Conservation (phyloP, 345 rosid species). For the Linum tenue region DNA sequence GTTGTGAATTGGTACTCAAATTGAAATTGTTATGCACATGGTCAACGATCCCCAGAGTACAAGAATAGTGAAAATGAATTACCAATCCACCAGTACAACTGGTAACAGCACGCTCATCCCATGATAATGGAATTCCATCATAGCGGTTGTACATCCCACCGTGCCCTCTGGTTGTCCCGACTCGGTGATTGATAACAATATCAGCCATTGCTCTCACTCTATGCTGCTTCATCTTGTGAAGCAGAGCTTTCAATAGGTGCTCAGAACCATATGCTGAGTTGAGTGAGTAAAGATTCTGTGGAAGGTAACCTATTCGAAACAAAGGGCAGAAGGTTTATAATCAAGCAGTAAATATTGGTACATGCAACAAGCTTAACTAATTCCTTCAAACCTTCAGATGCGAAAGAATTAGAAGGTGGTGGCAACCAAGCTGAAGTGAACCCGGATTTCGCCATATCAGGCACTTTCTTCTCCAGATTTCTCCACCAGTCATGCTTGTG, state of each 20-base stretch:
- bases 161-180: conserved; percentile 75
- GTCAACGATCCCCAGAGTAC: not conserved
- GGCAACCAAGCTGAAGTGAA: conserved; percentile 87
- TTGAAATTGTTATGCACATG: not conserved
- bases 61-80: conserved; percentile 1
- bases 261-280: conserved; percentile 83
- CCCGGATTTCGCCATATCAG: conserved; percentile 76
- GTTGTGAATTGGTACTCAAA: not conserved
- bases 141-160: conserved; percentile 81
- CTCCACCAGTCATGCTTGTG: conserved; percentile 85
- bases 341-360: conserved; percentile 1
- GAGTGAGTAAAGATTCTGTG: conserved; percentile 70
- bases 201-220: conserved; percentile 92
- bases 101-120: conserved; percentile 86
- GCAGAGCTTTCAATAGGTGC: conserved; percentile 49
- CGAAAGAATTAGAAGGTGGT: conserved; percentile 59
- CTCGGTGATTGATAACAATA: conserved; percentile 85
- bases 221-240: conserved; percentile 61
- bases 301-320: conserved; percentile 62
- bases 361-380: conserved; percentile 1
- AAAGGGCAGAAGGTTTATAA: not conserved
- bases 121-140: conserved; percentile 72
- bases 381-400: conserved; percentile 65
- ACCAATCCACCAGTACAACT: conserved; percentile 88
- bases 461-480: conserved; percentile 59